Evolutionary conservation across 331 rosid genomes (phyloP).

Genomic region (Quercus lobata): DNA sequence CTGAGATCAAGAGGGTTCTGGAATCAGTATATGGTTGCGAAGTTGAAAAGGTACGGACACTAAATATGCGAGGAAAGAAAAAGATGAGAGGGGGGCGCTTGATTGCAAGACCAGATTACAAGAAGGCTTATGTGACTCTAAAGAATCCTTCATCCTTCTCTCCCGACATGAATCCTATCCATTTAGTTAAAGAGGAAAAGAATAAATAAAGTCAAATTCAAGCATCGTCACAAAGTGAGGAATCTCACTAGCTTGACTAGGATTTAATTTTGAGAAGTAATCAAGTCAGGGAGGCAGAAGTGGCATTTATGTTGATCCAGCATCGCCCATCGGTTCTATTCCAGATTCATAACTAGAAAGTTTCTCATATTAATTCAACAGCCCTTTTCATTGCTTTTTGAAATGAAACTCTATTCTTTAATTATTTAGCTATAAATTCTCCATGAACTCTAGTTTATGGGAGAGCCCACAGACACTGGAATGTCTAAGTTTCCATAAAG

Average conservation of each 20-base stretch:
- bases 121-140: constrained; percentile 10
- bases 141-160: not conserved
- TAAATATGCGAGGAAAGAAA: constrained; percentile 6
- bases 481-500: not conserved
- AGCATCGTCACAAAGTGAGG: not conserved
- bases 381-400: no score
- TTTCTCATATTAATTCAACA: no score
- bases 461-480: not conserved
- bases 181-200: not conserved
- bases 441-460: no score
- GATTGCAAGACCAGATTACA: constrained; percentile 4
- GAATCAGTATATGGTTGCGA: not conserved
- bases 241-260: not conserved
- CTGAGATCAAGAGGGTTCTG: not conserved
- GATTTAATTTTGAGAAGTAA: not conserved
- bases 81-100: not conserved
- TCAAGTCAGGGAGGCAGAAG: not conserved
- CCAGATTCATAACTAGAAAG: no score
- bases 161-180: not conserved
- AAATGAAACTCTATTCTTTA: no score
- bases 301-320: not conserved
- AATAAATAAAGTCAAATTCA: not conserved
- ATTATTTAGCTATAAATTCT: no score
- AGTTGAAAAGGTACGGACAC: constrained; percentile 6
- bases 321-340: no score